Evolutionary conservation across 2,329 filamentous ascomycete species (phyloP).

Genomic region (Arthrocladium fulminans): DNA sequence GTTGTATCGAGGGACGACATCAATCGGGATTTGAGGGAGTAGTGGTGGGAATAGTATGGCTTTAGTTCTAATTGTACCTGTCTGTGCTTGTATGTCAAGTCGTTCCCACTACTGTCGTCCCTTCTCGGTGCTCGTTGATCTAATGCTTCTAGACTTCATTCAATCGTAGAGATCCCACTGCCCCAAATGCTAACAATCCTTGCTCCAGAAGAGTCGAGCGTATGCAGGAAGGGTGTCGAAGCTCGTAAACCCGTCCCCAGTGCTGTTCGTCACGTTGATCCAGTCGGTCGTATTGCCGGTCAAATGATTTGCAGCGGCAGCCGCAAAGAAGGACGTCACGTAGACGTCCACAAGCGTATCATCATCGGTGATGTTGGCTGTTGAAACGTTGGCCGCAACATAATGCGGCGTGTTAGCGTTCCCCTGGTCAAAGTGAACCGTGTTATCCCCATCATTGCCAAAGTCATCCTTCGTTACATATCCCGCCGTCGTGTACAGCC

Average conservation of each 20-base stretch:
- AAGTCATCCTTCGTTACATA: conserved; percentile 29
- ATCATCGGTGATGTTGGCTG: conserved; percentile 11
- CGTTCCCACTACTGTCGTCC: no score
- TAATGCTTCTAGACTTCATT: no score
- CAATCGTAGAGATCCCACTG: no score
- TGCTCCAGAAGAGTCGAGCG: conserved; percentile 15
- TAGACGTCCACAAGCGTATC: conserved; percentile 18
- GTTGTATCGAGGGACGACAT: no score
- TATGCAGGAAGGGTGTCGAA: conserved; percentile 18
- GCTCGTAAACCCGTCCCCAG: conserved; percentile 16
- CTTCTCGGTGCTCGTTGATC: no score
- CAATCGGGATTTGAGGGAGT: no score
- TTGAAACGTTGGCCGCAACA: conserved; percentile 27
- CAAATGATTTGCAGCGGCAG: conserved; percentile 16
- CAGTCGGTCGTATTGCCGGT: conserved; percentile 18
- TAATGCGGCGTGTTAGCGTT: conserved; percentile 23
- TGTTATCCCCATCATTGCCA: conserved; percentile 29
- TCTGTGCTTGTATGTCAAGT: no score
- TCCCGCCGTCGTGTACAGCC: conserved; percentile 20
- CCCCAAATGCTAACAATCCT: no score
- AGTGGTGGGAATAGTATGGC: no score
- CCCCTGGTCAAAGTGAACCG: conserved; percentile 25
- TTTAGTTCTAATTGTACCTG: no score
- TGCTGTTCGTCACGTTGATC: conserved; percentile 10
- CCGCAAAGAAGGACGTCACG: conserved; percentile 18